Percentiles rank a stretch among this genome's conserved stretches.
These are phyloP conservation scores for Ceratorhiza oryzae-sativae DNA, from an alignment of 1,284 basidiomycete genomes.

Conservation along the genomic window DNA sequence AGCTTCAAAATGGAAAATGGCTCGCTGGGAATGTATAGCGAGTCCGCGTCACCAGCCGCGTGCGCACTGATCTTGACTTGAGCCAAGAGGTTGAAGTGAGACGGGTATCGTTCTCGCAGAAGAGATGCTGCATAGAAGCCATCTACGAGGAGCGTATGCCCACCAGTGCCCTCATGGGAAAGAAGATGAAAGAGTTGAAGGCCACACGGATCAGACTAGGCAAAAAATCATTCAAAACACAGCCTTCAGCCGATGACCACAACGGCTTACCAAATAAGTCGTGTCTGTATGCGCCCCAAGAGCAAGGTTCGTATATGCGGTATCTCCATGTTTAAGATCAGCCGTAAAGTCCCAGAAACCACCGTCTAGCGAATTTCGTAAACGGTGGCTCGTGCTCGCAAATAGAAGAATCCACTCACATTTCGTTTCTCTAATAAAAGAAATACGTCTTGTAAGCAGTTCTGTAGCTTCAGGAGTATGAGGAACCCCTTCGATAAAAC, in stretches of 20 bases:
- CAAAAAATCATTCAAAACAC: neutral
- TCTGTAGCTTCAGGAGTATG: conserved; percentile 86
- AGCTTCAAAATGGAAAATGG: conserved; percentile 78
- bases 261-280: conserved; percentile 79
- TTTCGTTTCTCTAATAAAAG: conserved; percentile 92
- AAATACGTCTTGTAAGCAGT: conserved; percentile 75
- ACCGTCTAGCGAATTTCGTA: conserved; percentile 63
- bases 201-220: conserved; percentile 89
- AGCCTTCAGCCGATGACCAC: neutral
- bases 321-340: conserved; percentile 88
- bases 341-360: conserved; percentile 98
- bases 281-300: conserved; percentile 95
- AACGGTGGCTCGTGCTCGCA: no score
- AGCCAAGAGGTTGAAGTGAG: conserved; percentile 76
- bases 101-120: conserved; percentile 75
- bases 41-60: conserved; percentile 80
- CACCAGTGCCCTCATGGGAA: conserved; percentile 84
- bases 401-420: conserved; percentile 59
- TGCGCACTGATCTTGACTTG: conserved; percentile 79
- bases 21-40: conserved; percentile 64
- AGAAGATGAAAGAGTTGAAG: conserved; percentile 95
- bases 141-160: conserved; percentile 89
- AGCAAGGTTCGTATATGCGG: conserved; percentile 87
- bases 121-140: conserved; percentile 90
- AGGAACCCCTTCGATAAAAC: conserved; percentile 85